These are phyloP conservation scores for Populus hybrid DNA, from an alignment of 441 rosid genomes.

Conservation along the genomic window DNA sequence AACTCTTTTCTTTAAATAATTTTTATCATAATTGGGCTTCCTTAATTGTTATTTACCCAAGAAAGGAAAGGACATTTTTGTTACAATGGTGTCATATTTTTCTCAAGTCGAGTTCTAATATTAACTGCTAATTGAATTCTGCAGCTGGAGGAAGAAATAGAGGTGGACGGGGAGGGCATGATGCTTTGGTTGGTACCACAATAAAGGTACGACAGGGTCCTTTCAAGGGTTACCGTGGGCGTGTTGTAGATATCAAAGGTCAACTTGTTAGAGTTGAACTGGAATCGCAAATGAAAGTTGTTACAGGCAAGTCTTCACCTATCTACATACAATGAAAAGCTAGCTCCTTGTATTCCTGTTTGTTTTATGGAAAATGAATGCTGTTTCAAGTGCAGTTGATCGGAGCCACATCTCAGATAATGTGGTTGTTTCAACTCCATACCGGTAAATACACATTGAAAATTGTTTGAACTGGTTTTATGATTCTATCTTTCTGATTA, in stretches of 20 bases:
- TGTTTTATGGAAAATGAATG: conserved; percentile 18
- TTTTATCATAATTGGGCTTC: background rate
- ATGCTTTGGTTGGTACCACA: conserved; percentile 76
- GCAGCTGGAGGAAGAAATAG: conserved; percentile 81
- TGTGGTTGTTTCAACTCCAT: conserved; percentile 61
- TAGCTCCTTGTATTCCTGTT: conserved; percentile 5
- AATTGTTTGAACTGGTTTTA: background rate
- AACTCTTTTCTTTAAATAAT: background rate
- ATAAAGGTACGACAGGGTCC: conserved; percentile 86
- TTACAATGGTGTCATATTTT: conserved; percentile 5
- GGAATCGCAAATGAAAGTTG: conserved; percentile 90
- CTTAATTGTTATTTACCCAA: background rate
- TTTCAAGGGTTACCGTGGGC: conserved; percentile 87
- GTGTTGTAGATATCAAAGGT: conserved; percentile 88
- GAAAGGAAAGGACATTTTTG: background rate
- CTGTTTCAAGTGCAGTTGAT: conserved; percentile 60
- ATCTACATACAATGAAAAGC: background rate
- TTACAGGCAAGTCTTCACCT: conserved; percentile 61
- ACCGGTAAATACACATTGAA: conserved; percentile 47
- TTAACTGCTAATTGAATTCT: conserved; percentile 15
- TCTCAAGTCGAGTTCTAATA: background rate
- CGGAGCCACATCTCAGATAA: conserved; percentile 77
- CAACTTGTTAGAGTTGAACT: conserved; percentile 79
- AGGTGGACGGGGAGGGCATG: conserved; percentile 87
- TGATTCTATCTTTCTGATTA: conserved; percentile 1